Percentiles rank a stretch among this genome's conserved stretches.
Conservation (phyloP, 140 eudicot species). For the Anethum foeniculum region DNA sequence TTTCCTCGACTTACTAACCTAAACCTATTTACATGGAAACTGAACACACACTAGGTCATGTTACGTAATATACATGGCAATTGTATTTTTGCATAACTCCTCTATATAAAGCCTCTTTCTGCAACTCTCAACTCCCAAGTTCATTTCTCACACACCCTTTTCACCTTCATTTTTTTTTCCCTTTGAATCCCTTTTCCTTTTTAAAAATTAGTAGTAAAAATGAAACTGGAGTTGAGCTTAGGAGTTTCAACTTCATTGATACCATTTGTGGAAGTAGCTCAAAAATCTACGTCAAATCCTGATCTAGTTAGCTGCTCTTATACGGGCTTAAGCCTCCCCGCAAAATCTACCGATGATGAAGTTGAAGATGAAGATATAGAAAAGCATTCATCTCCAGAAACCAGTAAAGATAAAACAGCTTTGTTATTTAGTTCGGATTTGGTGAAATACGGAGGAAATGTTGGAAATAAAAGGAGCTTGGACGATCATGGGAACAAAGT, state of each 20-base stretch:
- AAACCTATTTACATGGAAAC: no score
- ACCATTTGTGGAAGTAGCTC: conserved; percentile 9
- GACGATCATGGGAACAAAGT: conserved; percentile 14
- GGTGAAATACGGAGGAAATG: conserved; percentile 18
- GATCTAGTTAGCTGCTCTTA: conserved; percentile 38
- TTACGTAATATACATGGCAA: no score
- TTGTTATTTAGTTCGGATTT: conserved; percentile 18
- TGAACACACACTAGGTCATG: no score
- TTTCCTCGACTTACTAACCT: no score
- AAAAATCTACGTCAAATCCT: background rate
- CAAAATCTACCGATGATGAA: conserved; percentile 4
- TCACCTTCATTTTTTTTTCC: background rate
- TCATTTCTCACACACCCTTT: background rate
- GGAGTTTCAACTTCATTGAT: conserved; percentile 31
- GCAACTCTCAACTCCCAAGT: conserved; percentile 23
- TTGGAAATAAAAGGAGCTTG: conserved; percentile 30
- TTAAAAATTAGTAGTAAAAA: background rate
- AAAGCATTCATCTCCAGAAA: conserved; percentile 4
- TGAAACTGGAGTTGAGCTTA: conserved; percentile 70
- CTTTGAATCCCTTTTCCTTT: background rate
- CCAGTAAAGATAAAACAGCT: background rate
- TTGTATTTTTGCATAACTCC: no score
- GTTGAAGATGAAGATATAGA: conserved; percentile 9
- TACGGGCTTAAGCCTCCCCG: conserved; percentile 47
- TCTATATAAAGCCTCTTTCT: conserved; percentile 36